Conservation (phyloP, 1,284 basidiomycete genomes). For the Phellinidium pouzarii region DNA sequence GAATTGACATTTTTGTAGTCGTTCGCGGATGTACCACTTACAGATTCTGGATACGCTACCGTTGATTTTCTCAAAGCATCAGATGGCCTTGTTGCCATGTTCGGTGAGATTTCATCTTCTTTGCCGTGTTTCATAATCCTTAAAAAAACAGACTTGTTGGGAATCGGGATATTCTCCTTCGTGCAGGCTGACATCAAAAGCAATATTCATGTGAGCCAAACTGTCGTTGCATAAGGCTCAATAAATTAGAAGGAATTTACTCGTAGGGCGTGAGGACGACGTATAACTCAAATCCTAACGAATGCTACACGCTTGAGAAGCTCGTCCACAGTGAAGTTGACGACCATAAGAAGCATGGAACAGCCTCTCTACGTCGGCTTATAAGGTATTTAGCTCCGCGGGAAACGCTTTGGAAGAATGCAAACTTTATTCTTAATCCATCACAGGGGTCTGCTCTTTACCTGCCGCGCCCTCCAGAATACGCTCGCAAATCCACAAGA, state of each 20-base stretch:
- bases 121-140: no score
- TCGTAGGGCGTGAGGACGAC: constrained; percentile 12
- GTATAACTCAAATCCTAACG: constrained; percentile 6
- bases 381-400: constrained; percentile 1
- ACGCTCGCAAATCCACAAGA: constrained; percentile 63
- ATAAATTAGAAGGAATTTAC: no score
- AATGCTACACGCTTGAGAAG: constrained; percentile 9
- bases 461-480: constrained; percentile 71
- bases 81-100: constrained; percentile 86
- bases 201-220: constrained; percentile 79
- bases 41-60: constrained; percentile 77
- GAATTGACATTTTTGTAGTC: constrained; percentile 59
- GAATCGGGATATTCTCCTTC: constrained; percentile 81
- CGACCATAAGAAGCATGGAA: constrained; percentile 5
- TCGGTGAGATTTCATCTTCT: constrained; percentile 49
- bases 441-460: constrained; percentile 77
- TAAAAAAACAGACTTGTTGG: constrained; percentile 73
- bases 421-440: no score
- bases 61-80: constrained; percentile 80
- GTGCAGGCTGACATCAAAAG: constrained; percentile 87
- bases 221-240: no score
- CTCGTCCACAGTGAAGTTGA: constrained; percentile 11
- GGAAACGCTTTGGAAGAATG: background rate
- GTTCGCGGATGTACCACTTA: constrained; percentile 79
- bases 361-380: constrained; percentile 10